phyloP scores from a whole-genome alignment of 1,284 basidiomycete genomes.

The Pterula multifida region DNA sequence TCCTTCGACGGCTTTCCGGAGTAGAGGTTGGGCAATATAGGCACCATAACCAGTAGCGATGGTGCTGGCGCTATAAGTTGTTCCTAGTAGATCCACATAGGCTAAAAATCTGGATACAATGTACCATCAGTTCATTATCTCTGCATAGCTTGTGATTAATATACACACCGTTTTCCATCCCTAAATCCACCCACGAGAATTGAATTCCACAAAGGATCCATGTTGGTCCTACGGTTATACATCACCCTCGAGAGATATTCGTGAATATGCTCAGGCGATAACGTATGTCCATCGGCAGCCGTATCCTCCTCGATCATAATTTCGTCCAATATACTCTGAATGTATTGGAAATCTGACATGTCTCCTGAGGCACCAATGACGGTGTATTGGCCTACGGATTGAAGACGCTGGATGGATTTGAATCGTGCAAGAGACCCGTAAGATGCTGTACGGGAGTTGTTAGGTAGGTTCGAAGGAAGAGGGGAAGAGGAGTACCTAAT shows the following conservation, averaged over 20 bases:
- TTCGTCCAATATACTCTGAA: slow-evolving; percentile 69
- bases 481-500: slow-evolving; percentile 45
- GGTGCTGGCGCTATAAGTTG: slow-evolving; percentile 90
- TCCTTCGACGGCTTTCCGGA: slow-evolving; percentile 86
- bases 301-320: slow-evolving; percentile 73
- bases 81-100: slow-evolving; percentile 94
- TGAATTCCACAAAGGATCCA: slow-evolving; percentile 95
- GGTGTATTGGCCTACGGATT: slow-evolving; percentile 74
- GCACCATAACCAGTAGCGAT: slow-evolving; percentile 96
- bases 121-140: not conserved
- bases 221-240: slow-evolving; percentile 82
- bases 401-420: slow-evolving; percentile 88
- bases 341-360: slow-evolving; percentile 96
- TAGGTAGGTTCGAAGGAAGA: not conserved
- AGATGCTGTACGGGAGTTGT: slow-evolving; percentile 48
- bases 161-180: slow-evolving; percentile 57
- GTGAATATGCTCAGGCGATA: slow-evolving; percentile 88
- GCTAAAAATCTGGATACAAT: slow-evolving; percentile 55
- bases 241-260: slow-evolving; percentile 87
- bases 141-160: not conserved
- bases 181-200: slow-evolving; percentile 89
- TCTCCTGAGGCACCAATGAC: slow-evolving; percentile 91
- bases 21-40: slow-evolving; percentile 87
- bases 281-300: slow-evolving; percentile 70
- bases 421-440: slow-evolving; percentile 97